Evolutionary conservation across 2,329 filamentous ascomycete genomes (phyloP).

Genomic region (Cladophialophora yegresii): DNA sequence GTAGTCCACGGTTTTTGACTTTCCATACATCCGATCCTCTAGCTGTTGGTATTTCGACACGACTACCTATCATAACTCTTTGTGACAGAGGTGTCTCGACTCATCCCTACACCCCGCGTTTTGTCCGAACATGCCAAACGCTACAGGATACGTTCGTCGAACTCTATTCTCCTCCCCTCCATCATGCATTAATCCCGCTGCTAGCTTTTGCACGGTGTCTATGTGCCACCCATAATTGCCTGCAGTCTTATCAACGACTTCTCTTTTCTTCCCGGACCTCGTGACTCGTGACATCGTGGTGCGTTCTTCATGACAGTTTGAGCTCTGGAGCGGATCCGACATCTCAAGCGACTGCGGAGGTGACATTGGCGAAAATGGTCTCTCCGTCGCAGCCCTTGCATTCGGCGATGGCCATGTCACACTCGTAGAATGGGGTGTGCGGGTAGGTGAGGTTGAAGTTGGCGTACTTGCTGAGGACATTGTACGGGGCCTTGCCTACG

Average conservation of each 20-base stretch:
- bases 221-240: background rate
- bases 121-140: background rate
- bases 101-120: background rate
- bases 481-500: constrained; percentile 31
- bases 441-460: constrained; percentile 29
- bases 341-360: constrained; percentile 26
- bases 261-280: background rate
- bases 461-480: constrained; percentile 33
- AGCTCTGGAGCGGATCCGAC: background rate
- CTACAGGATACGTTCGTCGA: background rate
- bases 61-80: background rate
- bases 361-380: constrained; percentile 28
- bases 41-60: background rate
- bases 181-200: background rate
- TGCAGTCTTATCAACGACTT: background rate
- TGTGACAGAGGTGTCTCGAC: background rate
- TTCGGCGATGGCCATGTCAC: constrained; percentile 26
- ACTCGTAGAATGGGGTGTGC: constrained; percentile 27
- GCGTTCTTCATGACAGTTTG: background rate
- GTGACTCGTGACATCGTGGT: background rate
- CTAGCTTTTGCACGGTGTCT: background rate
- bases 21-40: background rate
- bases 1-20: background rate
- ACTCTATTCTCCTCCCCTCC: background rate
- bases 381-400: constrained; percentile 27